These are phyloP conservation scores for Grigorovia humatica DNA, from an alignment of 805 yeast species.

Conservation along the genomic window DNA sequence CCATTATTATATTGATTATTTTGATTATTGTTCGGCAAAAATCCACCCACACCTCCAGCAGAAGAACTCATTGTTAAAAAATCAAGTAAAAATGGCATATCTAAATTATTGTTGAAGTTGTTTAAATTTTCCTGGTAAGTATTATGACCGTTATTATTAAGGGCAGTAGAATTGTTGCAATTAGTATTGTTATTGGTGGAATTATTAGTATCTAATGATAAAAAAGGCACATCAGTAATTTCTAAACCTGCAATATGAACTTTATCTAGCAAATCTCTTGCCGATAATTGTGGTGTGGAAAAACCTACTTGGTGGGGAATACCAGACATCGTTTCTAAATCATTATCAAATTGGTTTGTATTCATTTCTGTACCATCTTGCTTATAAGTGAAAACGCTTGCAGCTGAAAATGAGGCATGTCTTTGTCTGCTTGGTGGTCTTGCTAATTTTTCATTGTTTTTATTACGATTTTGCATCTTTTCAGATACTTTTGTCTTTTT, in stretches of 20 bases:
- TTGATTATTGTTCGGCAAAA: constrained; percentile 3
- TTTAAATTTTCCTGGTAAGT: neutral
- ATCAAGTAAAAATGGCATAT: constrained; percentile 29
- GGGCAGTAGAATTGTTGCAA: neutral
- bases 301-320: constrained; percentile 64
- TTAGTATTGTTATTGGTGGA: neutral
- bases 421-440: constrained; percentile 18
- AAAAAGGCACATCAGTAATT: constrained; percentile 18
- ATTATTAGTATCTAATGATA: constrained; percentile 12
- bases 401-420: constrained; percentile 37
- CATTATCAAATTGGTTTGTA: constrained; percentile 6
- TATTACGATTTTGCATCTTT: neutral
- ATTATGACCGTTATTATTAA: neutral
- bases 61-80: constrained; percentile 33
- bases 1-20: neutral
- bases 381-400: constrained; percentile 31
- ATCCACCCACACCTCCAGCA: constrained; percentile 34
- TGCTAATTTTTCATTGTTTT: neutral
- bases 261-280: constrained; percentile 34
- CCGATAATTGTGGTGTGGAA: constrained; percentile 66
- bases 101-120: neutral
- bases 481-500: no score
- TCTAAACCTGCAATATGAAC: constrained; percentile 22
- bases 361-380: neutral
- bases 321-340: constrained; percentile 15